Evolutionary conservation across 192 early-diverging fungal genomes (phyloP), one percentile per base, ranked within the genome.

Genomic region (Chytriomyces confervae): DNA sequence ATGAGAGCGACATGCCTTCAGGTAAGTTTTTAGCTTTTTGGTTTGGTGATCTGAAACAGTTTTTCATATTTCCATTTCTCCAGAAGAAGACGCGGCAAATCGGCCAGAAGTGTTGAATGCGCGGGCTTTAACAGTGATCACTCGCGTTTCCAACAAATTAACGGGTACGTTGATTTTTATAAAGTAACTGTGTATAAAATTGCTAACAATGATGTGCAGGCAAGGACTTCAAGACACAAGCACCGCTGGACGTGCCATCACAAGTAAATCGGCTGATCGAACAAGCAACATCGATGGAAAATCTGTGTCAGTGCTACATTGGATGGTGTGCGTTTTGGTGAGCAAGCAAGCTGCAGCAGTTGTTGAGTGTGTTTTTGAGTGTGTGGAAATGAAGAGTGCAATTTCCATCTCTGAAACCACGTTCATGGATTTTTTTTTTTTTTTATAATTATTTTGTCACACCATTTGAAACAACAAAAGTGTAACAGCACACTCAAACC

Each of bases 81-180:
- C 20, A 80, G 85, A 85, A 20, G 86, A 89, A 6, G 80, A 84
- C 8, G 81, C 69, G 9, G 63, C 72, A n/a, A 83, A 86, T 48
- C 88, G 90, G 68, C 90, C 86, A 16, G 90, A 85, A 85, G 87
- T 81, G 62, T 77, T 91, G 68, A 97, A 97, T 76, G 84, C 92
- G 11, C 83, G 91, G 50, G 97, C 97, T 0, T 80, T 94, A 29
- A 89, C 88, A 10, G 93, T 97, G 76, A 93, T 98, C 46, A 93
- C 91, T 62, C 89, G 97, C 7, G 94, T 98, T 24, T 91, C 89
- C 53, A 96, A 95, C 88, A 98, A 98, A 85, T 86, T 98, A 64
- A 94, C 94, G 7, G 97, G 85, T 90, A 57, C 6, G 24, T 7
- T 7, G 50, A 24, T 60, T 72, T 60, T 49, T n/a, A 2, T 18